These are phyloP conservation scores for Ottelia alismoides DNA, from an alignment of 106 monocot species.

Conservation along the genomic window DNA sequence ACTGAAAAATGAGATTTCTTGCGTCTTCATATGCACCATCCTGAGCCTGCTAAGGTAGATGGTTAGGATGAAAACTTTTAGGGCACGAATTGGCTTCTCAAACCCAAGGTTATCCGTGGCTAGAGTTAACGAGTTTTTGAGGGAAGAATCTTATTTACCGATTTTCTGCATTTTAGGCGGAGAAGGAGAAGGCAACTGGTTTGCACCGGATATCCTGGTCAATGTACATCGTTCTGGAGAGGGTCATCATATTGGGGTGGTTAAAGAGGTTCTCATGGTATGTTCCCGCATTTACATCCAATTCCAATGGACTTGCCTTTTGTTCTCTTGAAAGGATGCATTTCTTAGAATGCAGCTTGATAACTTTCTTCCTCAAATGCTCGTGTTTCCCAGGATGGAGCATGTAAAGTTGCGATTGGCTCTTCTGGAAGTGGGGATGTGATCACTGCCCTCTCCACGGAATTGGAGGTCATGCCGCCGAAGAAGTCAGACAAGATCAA, in stretches of 20 bases:
- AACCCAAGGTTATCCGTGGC: no score
- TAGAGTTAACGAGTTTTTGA: no score
- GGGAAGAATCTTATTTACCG: no score
- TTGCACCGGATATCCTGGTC: constrained; percentile 68
- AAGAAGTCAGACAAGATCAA: constrained; percentile 91
- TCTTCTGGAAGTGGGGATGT: constrained; percentile 33
- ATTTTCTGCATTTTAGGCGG: constrained; percentile 30
- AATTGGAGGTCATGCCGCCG: constrained; percentile 56
- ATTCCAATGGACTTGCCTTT: no score
- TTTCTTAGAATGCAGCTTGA: no score
- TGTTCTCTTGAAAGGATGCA: no score
- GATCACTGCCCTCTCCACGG: constrained; percentile 29
- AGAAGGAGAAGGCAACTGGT: constrained; percentile 58
- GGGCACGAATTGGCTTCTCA: no score
- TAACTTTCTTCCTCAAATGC: constrained; percentile 1
- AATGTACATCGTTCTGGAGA: constrained; percentile 56
- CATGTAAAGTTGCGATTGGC: constrained; percentile 56
- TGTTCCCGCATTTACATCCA: no score
- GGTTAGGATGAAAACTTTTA: no score
- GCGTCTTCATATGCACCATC: no score
- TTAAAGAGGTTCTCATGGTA: constrained; percentile 69
- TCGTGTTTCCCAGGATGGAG: constrained; percentile 75
- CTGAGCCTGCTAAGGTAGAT: no score
- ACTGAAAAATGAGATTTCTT: no score
- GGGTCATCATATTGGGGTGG: constrained; percentile 43